Evolutionary conservation across 192 early-diverging fungal species (phyloP).

Genomic region (Linnemannia schmuckeri): DNA sequence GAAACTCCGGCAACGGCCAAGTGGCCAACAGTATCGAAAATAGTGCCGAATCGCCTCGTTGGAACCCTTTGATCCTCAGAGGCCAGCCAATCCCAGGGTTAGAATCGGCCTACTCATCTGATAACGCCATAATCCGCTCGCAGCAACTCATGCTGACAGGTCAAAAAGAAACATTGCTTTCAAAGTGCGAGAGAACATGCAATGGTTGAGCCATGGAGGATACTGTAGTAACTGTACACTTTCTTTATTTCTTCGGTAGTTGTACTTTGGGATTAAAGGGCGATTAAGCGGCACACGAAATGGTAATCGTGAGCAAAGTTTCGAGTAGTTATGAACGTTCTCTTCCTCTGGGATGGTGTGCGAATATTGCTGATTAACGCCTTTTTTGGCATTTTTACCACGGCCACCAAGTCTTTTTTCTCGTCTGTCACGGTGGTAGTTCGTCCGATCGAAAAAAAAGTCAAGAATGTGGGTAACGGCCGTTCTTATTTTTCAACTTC

Average conservation of each 20-base stretch:
- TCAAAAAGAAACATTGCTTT: neutral
- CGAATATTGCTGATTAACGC: neutral
- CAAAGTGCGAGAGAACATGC: too few relatives aligned
- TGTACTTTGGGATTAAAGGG: neutral
- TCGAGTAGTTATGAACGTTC: neutral
- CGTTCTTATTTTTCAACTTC: neutral
- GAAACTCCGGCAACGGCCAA: slow-evolving; percentile 10
- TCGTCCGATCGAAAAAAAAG: neutral
- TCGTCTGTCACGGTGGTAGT: neutral
- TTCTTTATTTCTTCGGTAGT: neutral
- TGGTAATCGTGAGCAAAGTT: neutral
- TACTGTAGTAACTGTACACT: neutral
- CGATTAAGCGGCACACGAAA: neutral
- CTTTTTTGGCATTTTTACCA: slow-evolving; percentile 7
- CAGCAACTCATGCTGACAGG: slow-evolving; percentile 6
- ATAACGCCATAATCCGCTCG: slow-evolving; percentile 12
- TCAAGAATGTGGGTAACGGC: neutral
- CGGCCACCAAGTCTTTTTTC: neutral
- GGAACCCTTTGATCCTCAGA: neutral
- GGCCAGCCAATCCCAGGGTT: neutral
- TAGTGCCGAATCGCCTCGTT: slow-evolving; percentile 2
- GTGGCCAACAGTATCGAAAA: neutral
- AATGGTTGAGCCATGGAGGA: neutral
- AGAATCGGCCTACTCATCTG: slow-evolving; percentile 5
- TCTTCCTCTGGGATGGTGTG: neutral